phyloP scores from a whole-genome alignment of 441 rosid genomes.

The Breynia disticha region DNA sequence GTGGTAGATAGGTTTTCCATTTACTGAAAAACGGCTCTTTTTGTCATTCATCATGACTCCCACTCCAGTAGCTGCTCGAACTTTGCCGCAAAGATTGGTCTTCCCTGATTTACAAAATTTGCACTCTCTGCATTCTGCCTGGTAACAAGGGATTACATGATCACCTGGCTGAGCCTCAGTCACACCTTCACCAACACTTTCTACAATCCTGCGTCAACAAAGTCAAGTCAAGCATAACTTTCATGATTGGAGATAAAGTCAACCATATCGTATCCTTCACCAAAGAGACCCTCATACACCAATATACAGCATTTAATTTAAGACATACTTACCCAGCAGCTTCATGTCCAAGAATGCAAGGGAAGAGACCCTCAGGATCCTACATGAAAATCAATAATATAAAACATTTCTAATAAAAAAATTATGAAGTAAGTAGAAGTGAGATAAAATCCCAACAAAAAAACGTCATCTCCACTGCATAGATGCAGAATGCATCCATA shows the following conservation, averaged over 20 bases:
- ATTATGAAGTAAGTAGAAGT: neutral
- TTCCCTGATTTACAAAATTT: constrained; percentile 94
- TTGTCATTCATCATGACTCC: constrained; percentile 91
- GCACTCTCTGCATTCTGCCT: constrained; percentile 95
- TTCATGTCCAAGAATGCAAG: constrained; percentile 94
- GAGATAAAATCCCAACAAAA: neutral
- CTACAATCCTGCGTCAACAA: constrained; percentile 54
- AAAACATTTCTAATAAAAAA: neutral
- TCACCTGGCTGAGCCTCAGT: constrained; percentile 89
- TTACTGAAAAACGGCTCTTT: constrained; percentile 69
- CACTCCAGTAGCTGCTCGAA: constrained; percentile 83
- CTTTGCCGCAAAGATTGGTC: constrained; percentile 93
- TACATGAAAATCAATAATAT: constrained; percentile 20
- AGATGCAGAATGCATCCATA: too few species aligned
- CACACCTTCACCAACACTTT: constrained; percentile 97
- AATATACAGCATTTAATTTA: neutral
- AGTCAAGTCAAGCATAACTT: constrained; percentile 4
- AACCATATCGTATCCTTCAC: too few species aligned
- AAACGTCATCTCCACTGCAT: neutral
- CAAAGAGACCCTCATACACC: too few species aligned
- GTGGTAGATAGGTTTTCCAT: constrained; percentile 80
- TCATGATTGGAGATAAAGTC: too few species aligned
- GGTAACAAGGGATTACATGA: constrained; percentile 94
- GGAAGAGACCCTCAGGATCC: constrained; percentile 98
- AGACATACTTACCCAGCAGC: constrained; percentile 73